A percentile compares a stretch with the other conserved stretches of the same genome.
phyloP scores from a whole-genome alignment of 1,139 yeast species.

The Pichia sorboxylosa region DNA sequence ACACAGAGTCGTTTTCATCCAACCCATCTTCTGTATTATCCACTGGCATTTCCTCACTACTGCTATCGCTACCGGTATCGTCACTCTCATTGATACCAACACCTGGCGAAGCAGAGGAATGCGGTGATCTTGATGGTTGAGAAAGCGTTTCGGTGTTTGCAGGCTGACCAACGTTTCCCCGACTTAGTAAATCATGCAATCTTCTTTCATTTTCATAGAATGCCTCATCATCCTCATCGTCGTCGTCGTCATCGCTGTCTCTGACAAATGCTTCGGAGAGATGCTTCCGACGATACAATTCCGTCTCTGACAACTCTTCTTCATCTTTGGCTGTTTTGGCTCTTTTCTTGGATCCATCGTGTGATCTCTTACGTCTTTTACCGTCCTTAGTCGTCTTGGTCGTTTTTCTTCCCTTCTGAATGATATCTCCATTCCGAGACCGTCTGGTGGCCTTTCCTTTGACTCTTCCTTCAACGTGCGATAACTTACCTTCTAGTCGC shows the following conservation, averaged over 20 bases:
- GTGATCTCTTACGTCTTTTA: conserved; percentile 8
- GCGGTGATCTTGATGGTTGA: no score
- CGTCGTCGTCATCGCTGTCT: conserved; percentile 60
- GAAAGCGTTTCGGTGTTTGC: no score
- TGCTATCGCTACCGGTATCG: conserved; percentile 5
- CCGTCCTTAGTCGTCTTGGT: not conserved
- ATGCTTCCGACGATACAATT: conserved; percentile 11
- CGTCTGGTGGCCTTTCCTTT: conserved; percentile 18
- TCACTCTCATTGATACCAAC: conserved; percentile 2
- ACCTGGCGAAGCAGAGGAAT: no score
- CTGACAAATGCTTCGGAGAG: conserved; percentile 44
- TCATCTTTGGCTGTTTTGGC: conserved; percentile 8
- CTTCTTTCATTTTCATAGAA: conserved; percentile 52
- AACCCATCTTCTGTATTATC: no score
- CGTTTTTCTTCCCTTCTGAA: conserved; percentile 5
- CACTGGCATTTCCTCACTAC: no score
- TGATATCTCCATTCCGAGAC: conserved; percentile 8
- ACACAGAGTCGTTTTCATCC: no score
- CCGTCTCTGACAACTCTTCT: conserved; percentile 8
- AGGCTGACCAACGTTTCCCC: no score
- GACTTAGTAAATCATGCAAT: no score
- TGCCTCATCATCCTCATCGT: conserved; percentile 36
- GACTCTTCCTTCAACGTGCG: conserved; percentile 7
- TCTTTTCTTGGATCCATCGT: conserved; percentile 6
- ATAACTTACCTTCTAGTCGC: conserved; percentile 17